Evolutionary conservation across 495 filamentous ascomycete species (phyloP).

Genomic region (Extremus antarcticus): DNA sequence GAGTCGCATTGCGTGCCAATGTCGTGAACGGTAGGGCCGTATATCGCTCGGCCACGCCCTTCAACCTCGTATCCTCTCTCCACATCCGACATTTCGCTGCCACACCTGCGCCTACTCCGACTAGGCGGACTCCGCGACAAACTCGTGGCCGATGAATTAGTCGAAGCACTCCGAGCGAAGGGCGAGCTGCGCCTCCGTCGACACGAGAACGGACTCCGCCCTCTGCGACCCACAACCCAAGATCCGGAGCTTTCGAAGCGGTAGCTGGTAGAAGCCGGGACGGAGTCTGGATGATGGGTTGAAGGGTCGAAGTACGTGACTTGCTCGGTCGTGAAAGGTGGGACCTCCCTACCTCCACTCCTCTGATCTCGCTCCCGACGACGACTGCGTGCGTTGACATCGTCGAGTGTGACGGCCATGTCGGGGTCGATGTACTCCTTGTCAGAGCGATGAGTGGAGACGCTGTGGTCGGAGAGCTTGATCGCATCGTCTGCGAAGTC

Average conservation of each 20-base stretch:
- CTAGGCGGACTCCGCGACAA: constrained; percentile 4
- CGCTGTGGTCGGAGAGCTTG: constrained; percentile 10
- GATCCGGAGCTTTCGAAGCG: constrained; percentile 25
- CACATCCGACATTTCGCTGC: not conserved
- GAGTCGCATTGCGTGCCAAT: too few relatives aligned
- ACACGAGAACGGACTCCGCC: constrained; percentile 20
- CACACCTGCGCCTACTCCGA: not conserved
- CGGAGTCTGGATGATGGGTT: constrained; percentile 2
- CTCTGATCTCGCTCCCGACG: not conserved
- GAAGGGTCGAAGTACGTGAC: constrained; percentile 20
- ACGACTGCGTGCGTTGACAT: constrained; percentile 16
- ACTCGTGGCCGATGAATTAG: constrained; percentile 7
- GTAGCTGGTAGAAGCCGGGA: constrained; percentile 23
- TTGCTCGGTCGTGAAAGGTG: constrained; percentile 18
- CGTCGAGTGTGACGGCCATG: constrained; percentile 24
- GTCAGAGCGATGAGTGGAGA: constrained; percentile 24
- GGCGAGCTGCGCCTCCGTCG: constrained; percentile 18
- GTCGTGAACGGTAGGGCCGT: too few relatives aligned
- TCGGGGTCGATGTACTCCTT: constrained; percentile 31
- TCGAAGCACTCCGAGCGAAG: constrained; percentile 13
- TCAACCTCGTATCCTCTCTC: not conserved
- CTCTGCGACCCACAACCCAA: constrained; percentile 23
- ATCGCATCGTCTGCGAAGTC: not conserved
- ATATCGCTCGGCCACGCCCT: not conserved
- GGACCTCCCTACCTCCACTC: too few relatives aligned